A percentile compares a stretch with the other conserved stretches of the same genome.
Conservation (phyloP, 768 basidiomycete genomes). For the Rhizopogon salebrosus region DNA sequence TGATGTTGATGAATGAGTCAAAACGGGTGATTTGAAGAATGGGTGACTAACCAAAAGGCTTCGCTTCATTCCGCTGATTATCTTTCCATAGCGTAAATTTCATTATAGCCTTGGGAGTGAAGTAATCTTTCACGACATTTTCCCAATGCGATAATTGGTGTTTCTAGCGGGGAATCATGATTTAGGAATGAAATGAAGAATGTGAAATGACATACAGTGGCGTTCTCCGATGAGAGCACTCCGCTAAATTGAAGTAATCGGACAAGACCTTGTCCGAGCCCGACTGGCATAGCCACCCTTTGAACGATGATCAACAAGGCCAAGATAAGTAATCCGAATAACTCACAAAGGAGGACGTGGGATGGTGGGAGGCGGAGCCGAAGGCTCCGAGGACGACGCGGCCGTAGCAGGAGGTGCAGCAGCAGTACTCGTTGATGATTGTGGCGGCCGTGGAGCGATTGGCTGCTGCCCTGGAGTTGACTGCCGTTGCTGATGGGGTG, state of each 20-base stretch:
- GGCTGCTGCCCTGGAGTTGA: slow-evolving; percentile 31
- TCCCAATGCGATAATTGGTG: slow-evolving; percentile 64
- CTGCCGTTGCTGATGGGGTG: slow-evolving; percentile 27
- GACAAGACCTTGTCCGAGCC: slow-evolving; percentile 58
- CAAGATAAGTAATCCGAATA: not conserved
- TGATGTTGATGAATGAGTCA: slow-evolving; percentile 23
- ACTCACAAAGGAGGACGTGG: slow-evolving; percentile 28
- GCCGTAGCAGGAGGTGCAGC: slow-evolving; percentile 19
- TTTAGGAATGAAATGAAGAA: slow-evolving; percentile 2
- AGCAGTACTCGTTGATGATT: slow-evolving; percentile 15
- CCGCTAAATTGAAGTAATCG: slow-evolving; percentile 70
- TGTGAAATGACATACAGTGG: slow-evolving; percentile 33
- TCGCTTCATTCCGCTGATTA: slow-evolving; percentile 72
- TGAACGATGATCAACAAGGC: slow-evolving; percentile 1
- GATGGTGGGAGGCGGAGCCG: slow-evolving; percentile 26
- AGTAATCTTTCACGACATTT: slow-evolving; percentile 60
- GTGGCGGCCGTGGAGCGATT: slow-evolving; percentile 32
- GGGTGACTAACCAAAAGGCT: slow-evolving; percentile 60
- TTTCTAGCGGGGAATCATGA: slow-evolving; percentile 37
- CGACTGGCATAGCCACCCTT: slow-evolving; percentile 33
- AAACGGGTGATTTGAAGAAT: slow-evolving; percentile 8
- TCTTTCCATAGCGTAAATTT: slow-evolving; percentile 87
- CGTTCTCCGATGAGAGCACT: slow-evolving; percentile 49
- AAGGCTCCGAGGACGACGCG: slow-evolving; percentile 22
- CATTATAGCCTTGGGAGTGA: slow-evolving; percentile 65